Evolutionary conservation across 192 early-diverging fungal genomes (phyloP), one percentile per base, ranked within the genome.

Genomic region (Backusella psychrophila): DNA sequence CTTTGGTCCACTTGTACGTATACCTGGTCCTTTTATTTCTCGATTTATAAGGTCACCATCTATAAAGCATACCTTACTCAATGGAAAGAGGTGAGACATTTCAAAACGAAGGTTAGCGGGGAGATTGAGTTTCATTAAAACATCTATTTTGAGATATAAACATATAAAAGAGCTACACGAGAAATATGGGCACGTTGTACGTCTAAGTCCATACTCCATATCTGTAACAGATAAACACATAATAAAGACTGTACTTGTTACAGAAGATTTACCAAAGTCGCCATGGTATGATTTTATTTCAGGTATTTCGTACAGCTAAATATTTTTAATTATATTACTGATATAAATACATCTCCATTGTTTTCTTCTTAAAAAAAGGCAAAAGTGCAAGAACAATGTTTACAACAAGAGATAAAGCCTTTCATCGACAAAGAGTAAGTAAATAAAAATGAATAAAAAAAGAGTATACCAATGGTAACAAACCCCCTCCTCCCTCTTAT

Each of bases 181-280:
- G 9, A 53, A 80, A 34, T 87, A 85, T 67, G 87, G 87, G 1
- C 78, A 63, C 6, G 68, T 86, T 41, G 84, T 85, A 11, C 76
- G 82, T 36, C n/a, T 84, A 26, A 74, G 69, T 3, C 74, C 84
- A 3, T 72, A 78, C 8, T 49, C 59, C 9, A 67, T 88, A 11
- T 71, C 81, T 23, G 80, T 88, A 3, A 67, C 82, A 0, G 81
- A 84, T 72, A 85, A 84, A 63, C 74, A 84, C 29, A 77, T 82
- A 66, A 77, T 87, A 23, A 79, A 73, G 44, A 72, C 83, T 31
- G 73, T 87, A 46, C 68, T 79, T 6, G 15, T 23, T 26, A 46
- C 71, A 36, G 79, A 80, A 29, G 74, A 83, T 66, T 53, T 80
- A 14, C 52, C 39, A 23, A 79, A 76, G 33, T 71, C 41, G 6